phyloP scores from a whole-genome alignment of 2,329 filamentous ascomycete genomes.

The Colletotrichum karsti region DNA sequence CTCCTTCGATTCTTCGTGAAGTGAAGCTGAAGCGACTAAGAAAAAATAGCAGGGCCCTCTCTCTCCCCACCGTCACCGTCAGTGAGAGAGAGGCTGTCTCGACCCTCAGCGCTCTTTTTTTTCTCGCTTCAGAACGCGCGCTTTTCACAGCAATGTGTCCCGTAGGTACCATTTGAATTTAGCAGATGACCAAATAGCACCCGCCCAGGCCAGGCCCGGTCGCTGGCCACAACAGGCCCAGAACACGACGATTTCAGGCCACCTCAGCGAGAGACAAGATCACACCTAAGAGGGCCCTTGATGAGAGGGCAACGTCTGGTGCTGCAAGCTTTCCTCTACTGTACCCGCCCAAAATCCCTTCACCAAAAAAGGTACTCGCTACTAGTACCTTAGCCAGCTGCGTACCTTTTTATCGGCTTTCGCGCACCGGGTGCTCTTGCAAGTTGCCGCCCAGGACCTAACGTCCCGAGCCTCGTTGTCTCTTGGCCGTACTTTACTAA shows the following conservation, averaged over 20 bases:
- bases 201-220: neutral
- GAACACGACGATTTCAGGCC: neutral
- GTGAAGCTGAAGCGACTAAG: neutral
- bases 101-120: neutral
- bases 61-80: neutral
- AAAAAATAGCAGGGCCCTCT: neutral
- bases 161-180: neutral
- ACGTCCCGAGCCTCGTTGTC: constrained; percentile 2
- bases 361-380: constrained; percentile 3
- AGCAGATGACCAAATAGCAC: neutral
- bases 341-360: neutral
- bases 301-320: neutral
- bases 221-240: neutral
- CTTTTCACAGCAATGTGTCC: neutral
- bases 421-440: neutral
- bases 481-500: constrained; percentile 17
- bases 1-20: constrained; percentile 9
- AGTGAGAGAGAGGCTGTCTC: neutral
- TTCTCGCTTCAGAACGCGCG: neutral
- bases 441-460: constrained; percentile 3
- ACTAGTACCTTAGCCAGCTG: neutral
- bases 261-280: neutral
- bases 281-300: neutral
- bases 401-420: constrained; percentile 4
- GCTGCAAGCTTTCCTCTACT: constrained; percentile 8